phyloP scores from a whole-genome alignment of 192 early-diverging fungal genomes.

The Coemansia biformis region DNA sequence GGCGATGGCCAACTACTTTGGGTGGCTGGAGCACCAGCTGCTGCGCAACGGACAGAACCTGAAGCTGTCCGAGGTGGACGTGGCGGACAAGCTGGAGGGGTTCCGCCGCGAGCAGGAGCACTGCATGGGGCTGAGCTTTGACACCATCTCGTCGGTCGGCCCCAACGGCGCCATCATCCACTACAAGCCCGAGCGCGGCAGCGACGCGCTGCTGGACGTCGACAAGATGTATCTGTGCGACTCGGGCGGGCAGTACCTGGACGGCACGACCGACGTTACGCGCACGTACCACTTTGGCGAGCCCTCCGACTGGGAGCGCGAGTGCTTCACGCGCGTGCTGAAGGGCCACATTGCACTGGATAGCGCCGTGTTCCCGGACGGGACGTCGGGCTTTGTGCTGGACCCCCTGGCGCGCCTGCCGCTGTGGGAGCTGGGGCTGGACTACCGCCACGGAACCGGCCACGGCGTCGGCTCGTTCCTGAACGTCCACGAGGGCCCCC shows the following conservation, averaged over 20 bases:
- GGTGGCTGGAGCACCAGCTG: conserved; percentile 92
- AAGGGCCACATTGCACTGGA: conserved; percentile 97
- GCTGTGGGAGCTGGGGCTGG: conserved; percentile 88
- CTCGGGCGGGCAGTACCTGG: conserved; percentile 92
- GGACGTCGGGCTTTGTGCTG: conserved; percentile 82
- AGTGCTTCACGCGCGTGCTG: conserved; percentile 94
- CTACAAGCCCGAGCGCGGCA: conserved; percentile 83
- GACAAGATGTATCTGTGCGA: conserved; percentile 88
- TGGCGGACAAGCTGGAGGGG: conserved; percentile 74
- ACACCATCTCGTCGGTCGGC: conserved; percentile 93
- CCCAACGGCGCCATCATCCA: conserved; percentile 98
- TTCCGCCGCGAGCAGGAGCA: conserved; percentile 69
- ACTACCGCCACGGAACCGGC: conserved; percentile 96
- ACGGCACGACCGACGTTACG: conserved; percentile 98
- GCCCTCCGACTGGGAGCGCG: conserved; percentile 78
- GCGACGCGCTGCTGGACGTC: conserved; percentile 67
- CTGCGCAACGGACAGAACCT: conserved; percentile 54
- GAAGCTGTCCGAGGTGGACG: conserved; percentile 76
- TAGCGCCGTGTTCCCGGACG: conserved; percentile 78
- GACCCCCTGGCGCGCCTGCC: conserved; percentile 82
- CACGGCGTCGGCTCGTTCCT: conserved; percentile 96
- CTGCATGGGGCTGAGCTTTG: conserved; percentile 92
- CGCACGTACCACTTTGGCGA: conserved; percentile 87
- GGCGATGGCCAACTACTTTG: conserved; percentile 81
- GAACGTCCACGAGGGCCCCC: conserved; percentile 94